Evolutionary conservation across 768 basidiomycete species (phyloP), one percentile per base, ranked within the genome.

Genomic region (Coprinopsis sp.): DNA sequence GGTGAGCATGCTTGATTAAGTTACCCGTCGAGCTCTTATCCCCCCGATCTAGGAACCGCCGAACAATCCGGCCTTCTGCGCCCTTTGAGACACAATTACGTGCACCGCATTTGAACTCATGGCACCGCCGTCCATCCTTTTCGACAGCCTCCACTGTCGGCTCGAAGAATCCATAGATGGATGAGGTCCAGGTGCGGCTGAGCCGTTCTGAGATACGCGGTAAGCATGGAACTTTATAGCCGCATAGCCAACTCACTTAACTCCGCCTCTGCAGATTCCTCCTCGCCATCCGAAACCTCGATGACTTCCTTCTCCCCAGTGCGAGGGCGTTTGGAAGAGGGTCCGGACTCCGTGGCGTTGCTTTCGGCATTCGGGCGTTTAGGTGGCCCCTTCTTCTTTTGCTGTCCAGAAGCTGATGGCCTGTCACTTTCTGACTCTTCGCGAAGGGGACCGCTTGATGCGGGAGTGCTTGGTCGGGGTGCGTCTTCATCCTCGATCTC

Each of bases 161-260:
- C 1, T 64, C 27, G 33, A 62, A 71, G 54, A 69, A 69, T 0
- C 58, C 63, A 55, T 72, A 72, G 8, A 66, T 46, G 0, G 64
- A 59, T 39, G 64, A 55, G 1, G 47, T 61, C 64, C 67, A 69
- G 4, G 64, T 53, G 30, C 57, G 59, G 7, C 27, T 53, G 29
- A 64, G 39, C 27, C 51, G 44, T 25, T 54, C 57, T 58, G 37
- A 37, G 5, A 23, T 30, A 23, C n/a, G 7, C 12, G 38, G 38
- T 39, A 37, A 12, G 14, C 10, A 37, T 19, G 14, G 7, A 37
- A n/a, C n/a, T n/a, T n/a, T n/a, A n/a, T n/a, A n/a, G n/a, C n/a
- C n/a, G 36, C 16, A 37, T 8, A 8, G 36, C 36, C 21, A n/a
- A 12, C 14, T 37, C 18, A 18, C 21, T 19, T 37, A n/a, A 12